phyloP scores from a whole-genome alignment of 257 asterid genomes.

The Hygrophila difformis region DNA sequence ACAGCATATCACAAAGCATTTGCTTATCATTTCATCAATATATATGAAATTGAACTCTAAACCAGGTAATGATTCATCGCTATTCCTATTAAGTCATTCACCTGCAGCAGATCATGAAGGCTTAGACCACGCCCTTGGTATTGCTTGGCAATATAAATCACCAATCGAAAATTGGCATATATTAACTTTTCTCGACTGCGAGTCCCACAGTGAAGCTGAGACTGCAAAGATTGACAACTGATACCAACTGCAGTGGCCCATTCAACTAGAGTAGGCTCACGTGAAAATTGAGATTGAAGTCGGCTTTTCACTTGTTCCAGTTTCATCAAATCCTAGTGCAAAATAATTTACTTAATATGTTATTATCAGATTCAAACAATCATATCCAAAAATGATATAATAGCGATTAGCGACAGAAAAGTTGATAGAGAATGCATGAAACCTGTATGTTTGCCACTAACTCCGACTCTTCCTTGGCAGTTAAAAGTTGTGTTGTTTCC shows the following conservation, averaged over 20 bases:
- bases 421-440: conserved; percentile 8
- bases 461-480: conserved; percentile 62
- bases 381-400: not conserved
- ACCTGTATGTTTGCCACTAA: conserved; percentile 78
- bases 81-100: conserved; percentile 15
- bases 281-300: conserved; percentile 49
- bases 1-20: conserved; percentile 22
- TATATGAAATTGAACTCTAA: conserved; percentile 1
- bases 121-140: conserved; percentile 84
- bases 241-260: conserved; percentile 77
- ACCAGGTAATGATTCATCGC: not conserved
- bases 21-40: conserved; percentile 7
- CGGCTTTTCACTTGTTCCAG: conserved; percentile 47
- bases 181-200: conserved; percentile 73
- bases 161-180: conserved; percentile 83
- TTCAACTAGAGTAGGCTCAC: conserved; percentile 72
- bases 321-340: conserved; percentile 47
- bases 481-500: conserved; percentile 66
- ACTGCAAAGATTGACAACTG: conserved; percentile 46
- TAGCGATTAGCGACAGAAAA: conserved; percentile 6
- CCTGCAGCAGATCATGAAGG: conserved; percentile 88
- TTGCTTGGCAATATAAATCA: conserved; percentile 84
- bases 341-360: conserved; percentile 13
- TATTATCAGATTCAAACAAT: conserved; percentile 4
- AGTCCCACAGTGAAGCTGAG: conserved; percentile 46